These are phyloP conservation scores for Tetracentron sinense DNA, from an alignment of 164 flowering plant genomes.

Conservation along the genomic window DNA sequence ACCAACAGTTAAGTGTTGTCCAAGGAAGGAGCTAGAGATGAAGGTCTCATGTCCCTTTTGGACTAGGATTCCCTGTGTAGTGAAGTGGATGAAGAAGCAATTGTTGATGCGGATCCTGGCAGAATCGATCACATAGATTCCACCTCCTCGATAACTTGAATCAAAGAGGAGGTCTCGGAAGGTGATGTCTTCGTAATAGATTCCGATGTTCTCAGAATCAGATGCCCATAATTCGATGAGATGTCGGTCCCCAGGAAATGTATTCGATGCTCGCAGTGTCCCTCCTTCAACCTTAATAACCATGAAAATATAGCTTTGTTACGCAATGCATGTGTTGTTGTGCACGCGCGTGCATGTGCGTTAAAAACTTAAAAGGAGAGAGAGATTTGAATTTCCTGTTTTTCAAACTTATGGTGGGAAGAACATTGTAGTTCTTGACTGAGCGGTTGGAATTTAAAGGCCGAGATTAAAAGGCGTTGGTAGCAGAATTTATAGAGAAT, in stretches of 20 bases:
- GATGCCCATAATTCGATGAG: constrained; percentile 35
- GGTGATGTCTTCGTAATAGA: constrained; percentile 45
- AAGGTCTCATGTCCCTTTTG: constrained; percentile 23
- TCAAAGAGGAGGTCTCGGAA: constrained; percentile 48
- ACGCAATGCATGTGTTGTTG: background rate
- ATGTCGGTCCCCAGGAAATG: constrained; percentile 39
- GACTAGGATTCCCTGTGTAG: constrained; percentile 18
- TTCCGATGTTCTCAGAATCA: constrained; percentile 13
- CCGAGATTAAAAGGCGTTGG: background rate
- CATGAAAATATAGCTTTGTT: background rate
- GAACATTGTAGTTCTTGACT: too few species aligned
- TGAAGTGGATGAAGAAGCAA: constrained; percentile 25
- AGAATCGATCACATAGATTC: constrained; percentile 32
- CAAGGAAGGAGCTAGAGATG: constrained; percentile 19
- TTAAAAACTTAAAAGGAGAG: background rate
- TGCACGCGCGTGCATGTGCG: background rate
- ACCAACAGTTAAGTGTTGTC: constrained; percentile 38
- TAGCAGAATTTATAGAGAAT: too few species aligned
- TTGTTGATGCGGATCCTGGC: constrained; percentile 38
- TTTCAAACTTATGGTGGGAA: background rate
- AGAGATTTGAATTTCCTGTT: background rate
- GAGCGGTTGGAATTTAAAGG: background rate
- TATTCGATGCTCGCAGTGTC: constrained; percentile 37
- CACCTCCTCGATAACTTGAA: constrained; percentile 44
- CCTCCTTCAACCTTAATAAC: constrained; percentile 36